Base-by-base conservation (phyloP, 371 early-diverging fungal species). In the Mucor mucedo region DNA sequence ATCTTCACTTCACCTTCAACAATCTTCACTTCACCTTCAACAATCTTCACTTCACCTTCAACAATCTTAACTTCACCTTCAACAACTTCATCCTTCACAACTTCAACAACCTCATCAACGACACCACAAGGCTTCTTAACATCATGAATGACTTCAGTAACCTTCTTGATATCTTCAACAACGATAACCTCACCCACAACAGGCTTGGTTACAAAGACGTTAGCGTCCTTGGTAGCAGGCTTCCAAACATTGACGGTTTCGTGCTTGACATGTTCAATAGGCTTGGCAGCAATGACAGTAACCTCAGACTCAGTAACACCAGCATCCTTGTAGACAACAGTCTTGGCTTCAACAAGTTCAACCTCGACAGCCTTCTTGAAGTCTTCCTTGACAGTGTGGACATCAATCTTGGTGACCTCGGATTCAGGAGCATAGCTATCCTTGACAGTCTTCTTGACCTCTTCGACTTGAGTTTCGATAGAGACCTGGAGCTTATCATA, bases 331-430 rank as follows among this genome's bases (percentile, higher is more conserved):
- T 45, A 58, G 21, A 66, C 55, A 1, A 50, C 55, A 9, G 39
- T 44, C 62, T 69, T 69, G n/a, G 55, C 53, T 47, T 61, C 48
- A 6, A 45, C 8, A 9, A 65, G 30, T 53, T 61, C 42, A 21
- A 16, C 32, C 1, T 41, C 7, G 13, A 64, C 29, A 10, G 49
- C 29, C 27, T 58, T 65, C 39, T 58, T 52, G 7, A 62, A 58
- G 5, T 57, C 42, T 13, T 52, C 58, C 33, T 67, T 65, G 32
- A 41, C 45, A 21, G 45, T n/a, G 4, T 52, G 44, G 4, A 60
- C n/a, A 29, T 42, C 57, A 10, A 64, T 66, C 10, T 56, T 53
- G 14, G 45, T 28, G 11, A 16, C 35, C 21, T 41, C 42, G 9
- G 29, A 14, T 9, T 33, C 54, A 33, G 39, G n/a, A 1, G 9